Base-by-base conservation (phyloP, 2,329 filamentous ascomycete genomes). In the Helotiales sp. region DNA sequence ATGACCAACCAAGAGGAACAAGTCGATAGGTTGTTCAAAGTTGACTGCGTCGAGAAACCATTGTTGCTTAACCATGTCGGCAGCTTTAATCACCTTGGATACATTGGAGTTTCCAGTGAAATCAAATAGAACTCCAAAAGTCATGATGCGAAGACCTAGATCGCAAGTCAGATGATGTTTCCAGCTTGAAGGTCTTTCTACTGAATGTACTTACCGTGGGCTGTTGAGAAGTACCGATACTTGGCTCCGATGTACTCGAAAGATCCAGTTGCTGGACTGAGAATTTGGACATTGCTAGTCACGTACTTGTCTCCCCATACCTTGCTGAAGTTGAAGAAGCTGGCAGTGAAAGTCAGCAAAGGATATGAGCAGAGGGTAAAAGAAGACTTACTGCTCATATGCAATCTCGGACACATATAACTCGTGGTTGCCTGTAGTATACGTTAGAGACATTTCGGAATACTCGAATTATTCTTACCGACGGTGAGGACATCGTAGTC, bases 51-150 rank as follows among this genome's bases (percentile, higher is more conserved):
- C 84, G 71, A 92, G 88, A 75, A 97, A 97, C 95, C 95, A 98
- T 7, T 87, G 80, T 77, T 97, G 88, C 77, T 91, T 88, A 73
- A 97, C 84, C 0, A 93, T 90, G 11, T 96, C 86, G 70, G 91
- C 87, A 3, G 96, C 94, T 0, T 85, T 87, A 73, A 91, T 89
- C 0, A 97, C 91, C 2, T 92, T 83, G 0, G 92, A 96, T 76
- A 97, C 97, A 78, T 97, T 96, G 65, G 91, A 91, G 76, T 97
- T 97, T 17, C 89, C 89, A 0, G 87, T 92, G 75, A 98, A 98
- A 80, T 98, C 89, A 79, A 96, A 98, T 4, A 98, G 82, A 78
- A 98, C 97, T 1, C 95, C 95, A 77, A 98, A 73, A 47, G 69
- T 66, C 73, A 75, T 73, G 58, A 75, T 73, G 10, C 73, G 71